These are phyloP conservation scores for Vicia villosa DNA, from an alignment of 306 rosid genomes.

Conservation along the genomic window DNA sequence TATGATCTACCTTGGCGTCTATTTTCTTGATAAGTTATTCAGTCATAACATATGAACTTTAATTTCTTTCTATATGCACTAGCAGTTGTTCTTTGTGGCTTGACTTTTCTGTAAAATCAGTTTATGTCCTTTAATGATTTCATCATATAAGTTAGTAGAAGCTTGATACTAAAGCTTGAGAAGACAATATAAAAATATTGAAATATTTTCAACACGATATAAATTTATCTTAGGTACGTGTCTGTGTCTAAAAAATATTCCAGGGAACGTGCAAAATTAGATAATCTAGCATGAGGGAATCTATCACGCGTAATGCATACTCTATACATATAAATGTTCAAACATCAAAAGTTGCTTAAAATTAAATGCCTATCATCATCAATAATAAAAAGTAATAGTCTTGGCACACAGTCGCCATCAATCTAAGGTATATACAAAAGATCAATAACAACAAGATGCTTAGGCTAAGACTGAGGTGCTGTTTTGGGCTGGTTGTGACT, in stretches of 20 bases:
- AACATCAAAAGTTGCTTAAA: background rate
- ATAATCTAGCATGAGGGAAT: background rate
- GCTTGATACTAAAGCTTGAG: slow-evolving; percentile 14
- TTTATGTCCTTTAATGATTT: slow-evolving; percentile 18
- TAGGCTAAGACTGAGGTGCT: slow-evolving; percentile 5
- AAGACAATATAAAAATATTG: slow-evolving; percentile 5
- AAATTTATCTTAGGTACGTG: slow-evolving; percentile 16
- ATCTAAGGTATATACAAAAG: slow-evolving; percentile 1
- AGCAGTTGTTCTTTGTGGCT: background rate
- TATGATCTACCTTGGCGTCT: slow-evolving; percentile 4
- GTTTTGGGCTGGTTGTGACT: background rate
- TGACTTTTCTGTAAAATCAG: background rate
- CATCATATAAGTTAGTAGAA: slow-evolving; percentile 9
- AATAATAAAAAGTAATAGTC: slow-evolving; percentile 1
- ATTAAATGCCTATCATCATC: background rate
- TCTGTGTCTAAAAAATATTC: slow-evolving; percentile 4
- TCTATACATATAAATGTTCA: background rate
- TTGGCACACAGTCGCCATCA: background rate
- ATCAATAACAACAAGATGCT: background rate
- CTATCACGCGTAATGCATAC: background rate
- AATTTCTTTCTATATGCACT: background rate
- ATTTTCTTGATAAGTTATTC: background rate
- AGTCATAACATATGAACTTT: background rate
- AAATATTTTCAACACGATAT: background rate
- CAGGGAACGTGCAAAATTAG: slow-evolving; percentile 24